Base-by-base conservation (phyloP, 805 yeast genomes). In the Yamadazyma kitorensis region DNA sequence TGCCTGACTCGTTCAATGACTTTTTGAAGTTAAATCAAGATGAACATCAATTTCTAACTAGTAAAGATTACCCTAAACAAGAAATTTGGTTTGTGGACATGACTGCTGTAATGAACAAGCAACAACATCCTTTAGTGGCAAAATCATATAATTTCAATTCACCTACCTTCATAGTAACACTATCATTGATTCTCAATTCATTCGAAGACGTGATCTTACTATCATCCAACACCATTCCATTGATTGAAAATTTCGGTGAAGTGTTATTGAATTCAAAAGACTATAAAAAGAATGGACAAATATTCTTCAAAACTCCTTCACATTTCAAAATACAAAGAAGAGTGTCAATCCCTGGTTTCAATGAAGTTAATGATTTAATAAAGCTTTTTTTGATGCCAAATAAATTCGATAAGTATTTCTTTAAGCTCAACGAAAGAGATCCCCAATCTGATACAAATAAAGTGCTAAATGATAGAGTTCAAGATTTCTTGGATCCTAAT, bases 151-250 rank as follows among this genome's bases (percentile, higher is more conserved):
- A 28, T 14, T 39, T 24, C 16, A 35, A 38, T 27, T 43, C 42
- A 19, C 40, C 47, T 6, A 47, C 44, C 13, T 49, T 49, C 25
- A 31, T 50, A 15, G 35, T 44, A 16, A 24, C 44, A 27, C 37
- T 59, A 7, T 54, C 65, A 8, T 40, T 52, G 2, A 41, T 65
- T 9, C 61, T 61, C 48, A 53, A 52, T 34, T 50, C 64, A 0
- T 64, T 62, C 36, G 60, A 56, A 28, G 58, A 60, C 17, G 45
- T 49, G 3, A 35, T 64, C 6, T 34, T 61, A 10, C 17, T 64
- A 22, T 48, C 56, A 7, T 51, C 61, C 9, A 47, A 55, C 25
- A 40, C 53, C 4, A 52, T 59, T 10, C 59, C 64, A 4, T 33
- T 63, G 35, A 31, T 47, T 11, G 48, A 49, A 8, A 35, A 39